These are phyloP conservation scores for Penicillium desertorum DNA, from an alignment of 495 filamentous ascomycete species.

Conservation along the genomic window DNA sequence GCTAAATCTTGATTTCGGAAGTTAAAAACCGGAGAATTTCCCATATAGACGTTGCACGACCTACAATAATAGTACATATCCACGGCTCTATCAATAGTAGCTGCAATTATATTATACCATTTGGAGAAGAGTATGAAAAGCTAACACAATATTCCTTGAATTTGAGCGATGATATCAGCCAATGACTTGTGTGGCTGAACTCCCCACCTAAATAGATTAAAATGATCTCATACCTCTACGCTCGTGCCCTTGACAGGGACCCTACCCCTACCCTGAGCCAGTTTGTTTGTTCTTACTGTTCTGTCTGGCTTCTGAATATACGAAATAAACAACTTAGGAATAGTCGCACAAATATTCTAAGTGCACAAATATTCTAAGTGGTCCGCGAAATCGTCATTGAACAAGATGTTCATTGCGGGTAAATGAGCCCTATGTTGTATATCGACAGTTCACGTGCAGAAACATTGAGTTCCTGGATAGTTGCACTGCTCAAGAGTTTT, in stretches of 20 bases:
- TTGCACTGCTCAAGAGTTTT: constrained; percentile 17
- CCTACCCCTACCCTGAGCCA: constrained; percentile 4
- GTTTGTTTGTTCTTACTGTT: neutral
- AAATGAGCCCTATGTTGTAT: neutral
- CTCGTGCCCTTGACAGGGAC: constrained; percentile 12
- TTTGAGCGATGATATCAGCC: constrained; percentile 25
- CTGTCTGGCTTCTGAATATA: neutral
- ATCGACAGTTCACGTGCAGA: neutral
- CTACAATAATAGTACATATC: neutral
- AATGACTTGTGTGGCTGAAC: constrained; percentile 35
- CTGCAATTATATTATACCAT: neutral
- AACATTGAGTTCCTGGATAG: neutral
- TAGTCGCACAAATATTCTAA: neutral
- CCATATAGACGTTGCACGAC: neutral
- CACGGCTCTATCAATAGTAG: neutral
- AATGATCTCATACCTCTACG: constrained; percentile 34
- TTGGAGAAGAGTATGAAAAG: neutral
- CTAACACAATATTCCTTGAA: constrained; percentile 11
- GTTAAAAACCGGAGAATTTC: constrained; percentile 8
- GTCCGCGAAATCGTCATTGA: constrained; percentile 1
- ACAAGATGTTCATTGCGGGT: neutral
- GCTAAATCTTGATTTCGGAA: constrained; percentile 15
- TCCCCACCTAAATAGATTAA: constrained; percentile 37
- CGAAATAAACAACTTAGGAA: too few relatives aligned
- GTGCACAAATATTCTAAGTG: neutral